Percentiles rank a stretch among this genome's conserved stretches.
These are phyloP conservation scores for Tylopilus sp. DNA, from an alignment of 768 basidiomycete species.

Conservation along the genomic window DNA sequence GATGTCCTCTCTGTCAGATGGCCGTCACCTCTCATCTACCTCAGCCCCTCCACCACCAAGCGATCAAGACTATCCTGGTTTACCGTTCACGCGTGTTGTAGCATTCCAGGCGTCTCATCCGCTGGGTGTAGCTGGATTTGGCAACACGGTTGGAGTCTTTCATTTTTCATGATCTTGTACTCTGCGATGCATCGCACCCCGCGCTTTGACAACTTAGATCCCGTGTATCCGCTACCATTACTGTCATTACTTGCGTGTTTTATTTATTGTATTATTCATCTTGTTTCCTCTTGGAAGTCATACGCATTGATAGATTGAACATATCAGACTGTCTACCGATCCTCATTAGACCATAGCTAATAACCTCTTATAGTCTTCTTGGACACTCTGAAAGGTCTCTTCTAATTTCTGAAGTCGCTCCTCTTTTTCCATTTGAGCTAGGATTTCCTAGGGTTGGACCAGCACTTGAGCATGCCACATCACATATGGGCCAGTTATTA, in stretches of 20 bases:
- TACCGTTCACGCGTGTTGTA: conserved; percentile 80
- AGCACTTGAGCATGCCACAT: not conserved
- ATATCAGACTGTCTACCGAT: not conserved
- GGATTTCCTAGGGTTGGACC: conserved; percentile 60
- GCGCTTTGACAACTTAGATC: conserved; percentile 1
- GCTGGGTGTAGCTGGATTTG: conserved; percentile 67
- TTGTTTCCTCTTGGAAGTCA: not conserved
- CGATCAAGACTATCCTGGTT: conserved; percentile 41
- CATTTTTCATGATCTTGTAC: conserved; percentile 21
- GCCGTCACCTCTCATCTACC: conserved; percentile 9
- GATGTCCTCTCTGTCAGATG: conserved; percentile 44
- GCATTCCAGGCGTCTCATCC: conserved; percentile 50
- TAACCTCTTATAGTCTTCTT: conserved; percentile 82
- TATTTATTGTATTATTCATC: conserved; percentile 27
- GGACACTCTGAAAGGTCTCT: conserved; percentile 87
- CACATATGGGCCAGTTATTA: conserved; percentile 6
- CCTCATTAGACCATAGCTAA: conserved; percentile 45
- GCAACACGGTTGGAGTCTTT: conserved; percentile 52
- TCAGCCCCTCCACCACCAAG: not conserved
- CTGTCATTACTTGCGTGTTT: conserved; percentile 10
- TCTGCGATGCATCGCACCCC: not conserved
- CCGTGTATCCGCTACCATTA: conserved; percentile 17
- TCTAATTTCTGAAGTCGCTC: conserved; percentile 88
- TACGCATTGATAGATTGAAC: conserved; percentile 6
- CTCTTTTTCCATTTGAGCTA: conserved; percentile 82